Conservation (phyloP, 495 filamentous ascomycete species). For the Hypoxylon trugodes region DNA sequence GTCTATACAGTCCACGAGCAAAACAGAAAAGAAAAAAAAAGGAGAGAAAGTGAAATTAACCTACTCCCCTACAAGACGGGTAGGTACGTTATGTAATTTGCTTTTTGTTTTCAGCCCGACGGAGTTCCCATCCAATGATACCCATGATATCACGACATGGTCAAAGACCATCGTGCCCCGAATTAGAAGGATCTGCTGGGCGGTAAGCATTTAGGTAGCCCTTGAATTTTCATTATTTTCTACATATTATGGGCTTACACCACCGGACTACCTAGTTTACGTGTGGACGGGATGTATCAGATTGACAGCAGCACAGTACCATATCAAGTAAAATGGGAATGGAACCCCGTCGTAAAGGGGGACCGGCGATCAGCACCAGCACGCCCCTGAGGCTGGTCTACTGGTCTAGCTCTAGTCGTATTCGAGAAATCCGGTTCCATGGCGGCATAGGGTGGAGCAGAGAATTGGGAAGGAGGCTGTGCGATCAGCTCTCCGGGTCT, state of each 20-base stretch:
- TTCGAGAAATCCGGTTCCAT: conserved; percentile 11
- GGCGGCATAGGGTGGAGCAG: too few species aligned
- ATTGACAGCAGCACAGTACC: too few species aligned
- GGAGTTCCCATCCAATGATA: conserved; percentile 6
- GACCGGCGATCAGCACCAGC: too few species aligned
- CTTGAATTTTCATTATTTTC: not conserved
- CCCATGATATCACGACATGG: conserved; percentile 1
- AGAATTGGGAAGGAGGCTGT: conserved; percentile 16
- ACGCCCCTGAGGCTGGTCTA: too few species aligned
- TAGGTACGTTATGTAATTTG: conserved; percentile 18
- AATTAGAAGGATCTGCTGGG: conserved; percentile 1
- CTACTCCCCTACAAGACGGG: not conserved
- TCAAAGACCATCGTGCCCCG: conserved; percentile 15
- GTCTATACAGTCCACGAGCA: too few species aligned
- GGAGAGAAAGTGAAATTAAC: conserved; percentile 1
- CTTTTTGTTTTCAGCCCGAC: conserved; percentile 20
- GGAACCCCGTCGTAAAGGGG: not conserved
- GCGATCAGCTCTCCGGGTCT: conserved; percentile 14
- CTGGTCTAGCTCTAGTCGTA: conserved; percentile 7
- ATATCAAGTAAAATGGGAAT: too few species aligned
- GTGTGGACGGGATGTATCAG: too few species aligned
- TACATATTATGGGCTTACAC: not conserved
- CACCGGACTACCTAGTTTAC: too few species aligned
- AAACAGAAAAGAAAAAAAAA: not conserved
- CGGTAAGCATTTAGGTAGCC: not conserved